These are phyloP conservation scores for Tricholoma sp. DNA, from an alignment of 768 basidiomycete genomes.

Conservation along the genomic window DNA sequence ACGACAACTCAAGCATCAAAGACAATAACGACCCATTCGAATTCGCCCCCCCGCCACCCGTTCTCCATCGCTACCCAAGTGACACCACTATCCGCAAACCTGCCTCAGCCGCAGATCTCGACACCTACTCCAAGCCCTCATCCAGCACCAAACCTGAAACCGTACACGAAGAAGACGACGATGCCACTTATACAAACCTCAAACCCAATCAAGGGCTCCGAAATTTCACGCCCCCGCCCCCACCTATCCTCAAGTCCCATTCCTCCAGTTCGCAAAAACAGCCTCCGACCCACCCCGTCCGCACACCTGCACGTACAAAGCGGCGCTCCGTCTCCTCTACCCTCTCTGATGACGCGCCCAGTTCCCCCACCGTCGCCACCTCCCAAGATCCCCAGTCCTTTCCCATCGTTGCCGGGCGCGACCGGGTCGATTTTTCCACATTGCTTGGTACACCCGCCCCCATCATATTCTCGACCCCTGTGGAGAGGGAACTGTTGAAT, in stretches of 20 bases:
- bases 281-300: constrained; percentile 61
- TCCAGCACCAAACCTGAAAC: constrained; percentile 35
- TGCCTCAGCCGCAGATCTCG: constrained; percentile 26
- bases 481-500: constrained; percentile 79
- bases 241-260: constrained; percentile 22
- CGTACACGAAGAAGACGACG: constrained; percentile 47
- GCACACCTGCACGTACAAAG: constrained; percentile 94
- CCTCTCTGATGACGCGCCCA: constrained; percentile 49
- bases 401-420: constrained; percentile 21
- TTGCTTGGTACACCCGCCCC: constrained; percentile 63
- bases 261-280: constrained; percentile 27
- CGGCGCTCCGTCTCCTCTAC: constrained; percentile 91
- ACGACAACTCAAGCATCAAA: constrained; percentile 25
- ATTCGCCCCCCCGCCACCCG: constrained; percentile 13
- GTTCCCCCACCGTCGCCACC: constrained; percentile 47
- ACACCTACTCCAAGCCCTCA: constrained; percentile 31
- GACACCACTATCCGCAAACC: constrained; percentile 54
- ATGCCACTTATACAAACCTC: constrained; percentile 11
- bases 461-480: constrained; percentile 80
- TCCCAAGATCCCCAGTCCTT: constrained; percentile 28
- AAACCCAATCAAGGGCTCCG: neutral
- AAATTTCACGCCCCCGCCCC: constrained; percentile 7
- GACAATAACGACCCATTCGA: constrained; percentile 39
- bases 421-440: constrained; percentile 55
- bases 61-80: constrained; percentile 48